phyloP scores from a whole-genome alignment of 169 alveolate genomes.

The Plasmodium relictum region DNA sequence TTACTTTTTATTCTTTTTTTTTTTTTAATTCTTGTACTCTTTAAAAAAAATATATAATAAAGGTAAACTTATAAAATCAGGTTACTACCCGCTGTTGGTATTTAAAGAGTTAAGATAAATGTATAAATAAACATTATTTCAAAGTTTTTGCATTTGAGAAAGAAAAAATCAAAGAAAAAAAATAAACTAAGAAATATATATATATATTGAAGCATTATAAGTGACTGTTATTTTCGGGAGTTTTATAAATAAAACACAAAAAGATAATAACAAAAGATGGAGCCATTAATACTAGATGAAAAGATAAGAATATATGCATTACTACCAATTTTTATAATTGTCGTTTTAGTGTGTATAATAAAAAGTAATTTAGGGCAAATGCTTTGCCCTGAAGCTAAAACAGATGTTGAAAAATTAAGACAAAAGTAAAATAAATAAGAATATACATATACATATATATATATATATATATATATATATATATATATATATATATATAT shows the following conservation, averaged over 20 bases:
- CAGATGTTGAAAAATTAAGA: conserved; percentile 66
- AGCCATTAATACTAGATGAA: conserved; percentile 78
- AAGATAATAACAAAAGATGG: conserved; percentile 68
- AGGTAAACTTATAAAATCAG: no score
- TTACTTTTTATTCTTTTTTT: no score
- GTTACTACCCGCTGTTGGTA: no score
- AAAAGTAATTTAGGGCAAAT: conserved; percentile 76
- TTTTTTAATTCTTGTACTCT: no score
- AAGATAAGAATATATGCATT: conserved; percentile 76
- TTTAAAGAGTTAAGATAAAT: no score
- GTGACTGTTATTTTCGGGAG: background rate
- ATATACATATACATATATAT: conserved; percentile 2
- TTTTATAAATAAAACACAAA: conserved; percentile 9
- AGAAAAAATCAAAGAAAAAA: background rate
- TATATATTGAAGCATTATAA: background rate
- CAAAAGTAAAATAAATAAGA: conserved; percentile 33
- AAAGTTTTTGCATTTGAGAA: background rate
- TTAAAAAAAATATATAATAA: no score
- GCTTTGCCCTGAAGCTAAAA: conserved; percentile 34
- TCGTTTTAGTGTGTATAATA: conserved; percentile 73
- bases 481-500: background rate
- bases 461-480: conserved; percentile 4
- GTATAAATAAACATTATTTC: background rate
- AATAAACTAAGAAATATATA: background rate
- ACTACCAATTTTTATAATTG: conserved; percentile 80